Base-by-base conservation (phyloP, 768 basidiomycete genomes). In the Daedaleopsis nitida region DNA sequence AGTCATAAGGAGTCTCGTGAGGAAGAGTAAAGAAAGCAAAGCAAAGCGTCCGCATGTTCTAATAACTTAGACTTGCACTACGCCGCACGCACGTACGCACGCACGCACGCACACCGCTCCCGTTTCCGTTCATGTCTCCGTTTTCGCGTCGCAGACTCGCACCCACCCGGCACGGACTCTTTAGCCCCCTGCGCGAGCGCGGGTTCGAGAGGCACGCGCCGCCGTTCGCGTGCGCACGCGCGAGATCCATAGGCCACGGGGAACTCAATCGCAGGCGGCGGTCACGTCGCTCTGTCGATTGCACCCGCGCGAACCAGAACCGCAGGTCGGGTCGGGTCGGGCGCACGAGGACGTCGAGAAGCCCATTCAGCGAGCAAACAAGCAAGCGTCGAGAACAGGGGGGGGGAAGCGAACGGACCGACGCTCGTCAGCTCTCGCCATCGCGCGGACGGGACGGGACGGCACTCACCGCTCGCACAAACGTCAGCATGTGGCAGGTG, bases 401-500 rank as follows among this genome's bases (percentile, higher is more conserved):
- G 27, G 7, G 27, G 4, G 27, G 27, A 7, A 32, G 27, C 27
- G 27, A 32, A 32, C 27, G 7, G 27, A 32, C 27, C 27, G 7
- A 32, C 27, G 7, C 27, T 3, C 27, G 27, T 32, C 27, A 32
- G 27, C 27, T 3, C 27, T 32, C 27, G 4, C 4, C 27, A 32
- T 32, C 27, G 7, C 27, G 7, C 27, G 27, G 7, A 7, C 27
- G 27, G 27, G 27, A 32, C 3, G 4, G 27, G 27, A n/a, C n/a
- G n/a, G 27, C 27, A 68, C 70, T 50, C 42, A 71, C 70, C 58
- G 69, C 64, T 47, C 68, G 61, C 47, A 64, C 85, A 71, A 89
- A 90, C 12, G 87, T 88, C 58, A 91, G 80, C 88, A 92, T 89
- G 66, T 91, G 89, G 67, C 88, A 91, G 34, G 88, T 88, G 70